These are phyloP conservation scores for Diutina mesorugosa DNA, from an alignment of 1,139 yeast genomes.

Conservation along the genomic window DNA sequence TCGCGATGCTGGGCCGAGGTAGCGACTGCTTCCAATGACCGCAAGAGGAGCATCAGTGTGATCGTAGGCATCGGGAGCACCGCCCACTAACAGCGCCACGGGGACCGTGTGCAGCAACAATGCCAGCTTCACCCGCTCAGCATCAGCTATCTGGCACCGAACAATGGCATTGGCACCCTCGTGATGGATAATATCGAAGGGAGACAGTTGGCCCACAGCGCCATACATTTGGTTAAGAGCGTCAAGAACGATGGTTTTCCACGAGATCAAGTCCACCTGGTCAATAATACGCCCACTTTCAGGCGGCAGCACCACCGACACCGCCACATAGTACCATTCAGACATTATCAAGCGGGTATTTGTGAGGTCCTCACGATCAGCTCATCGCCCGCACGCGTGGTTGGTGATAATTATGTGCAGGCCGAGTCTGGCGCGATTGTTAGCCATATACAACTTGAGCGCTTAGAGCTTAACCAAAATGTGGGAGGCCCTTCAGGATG, in stretches of 20 bases:
- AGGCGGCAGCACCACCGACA: not conserved
- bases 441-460: too few relatives aligned
- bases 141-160: not conserved
- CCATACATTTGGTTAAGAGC: not conserved
- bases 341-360: not conserved
- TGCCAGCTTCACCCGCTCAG: not conserved
- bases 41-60: not conserved
- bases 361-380: not conserved
- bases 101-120: not conserved
- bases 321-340: not conserved
- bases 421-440: not conserved
- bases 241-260: not conserved
- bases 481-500: conserved; percentile 61
- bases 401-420: not conserved
- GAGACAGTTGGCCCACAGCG: not conserved
- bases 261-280: not conserved
- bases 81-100: not conserved
- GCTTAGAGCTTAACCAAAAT: not conserved
- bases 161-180: not conserved
- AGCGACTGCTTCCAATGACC: not conserved
- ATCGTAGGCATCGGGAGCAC: not conserved
- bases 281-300: not conserved
- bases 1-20: not conserved
- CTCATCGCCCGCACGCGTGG: not conserved
- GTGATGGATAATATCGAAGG: not conserved